Evolutionary conservation across 1,139 yeast species (phyloP).

Genomic region (Yamadazyma dushanensis): DNA sequence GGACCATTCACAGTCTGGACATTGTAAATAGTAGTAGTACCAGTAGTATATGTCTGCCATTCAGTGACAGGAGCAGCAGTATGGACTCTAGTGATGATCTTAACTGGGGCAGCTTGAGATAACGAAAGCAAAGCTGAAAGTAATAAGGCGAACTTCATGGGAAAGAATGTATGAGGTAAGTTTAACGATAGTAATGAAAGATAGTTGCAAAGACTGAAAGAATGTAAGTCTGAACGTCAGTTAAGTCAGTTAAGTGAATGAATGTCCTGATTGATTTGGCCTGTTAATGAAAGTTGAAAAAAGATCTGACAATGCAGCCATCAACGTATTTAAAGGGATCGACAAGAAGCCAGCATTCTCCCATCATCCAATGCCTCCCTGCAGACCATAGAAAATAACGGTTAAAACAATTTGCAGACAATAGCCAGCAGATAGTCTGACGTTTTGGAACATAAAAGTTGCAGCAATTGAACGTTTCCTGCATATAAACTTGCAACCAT

Average conservation of each 20-base stretch:
- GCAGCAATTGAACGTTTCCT: background rate
- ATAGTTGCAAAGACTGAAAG: background rate
- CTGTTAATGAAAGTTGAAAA: no score
- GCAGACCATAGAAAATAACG: background rate
- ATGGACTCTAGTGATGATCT: slow-evolving; percentile 25
- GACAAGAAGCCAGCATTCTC: no score
- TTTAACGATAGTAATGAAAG: background rate
- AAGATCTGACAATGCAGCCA: background rate
- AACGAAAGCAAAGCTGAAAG: slow-evolving; percentile 22
- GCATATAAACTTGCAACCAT: no score
- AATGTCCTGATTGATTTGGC: no score
- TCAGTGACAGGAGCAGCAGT: slow-evolving; percentile 34
- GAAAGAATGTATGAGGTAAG: slow-evolving; percentile 2
- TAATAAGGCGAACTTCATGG: slow-evolving; percentile 18
- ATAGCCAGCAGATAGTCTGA: slow-evolving; percentile 2
- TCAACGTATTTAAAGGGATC: no score
- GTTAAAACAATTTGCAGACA: background rate
- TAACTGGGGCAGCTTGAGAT: slow-evolving; percentile 29
- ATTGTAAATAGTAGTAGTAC: slow-evolving; percentile 38
- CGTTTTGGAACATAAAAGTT: background rate
- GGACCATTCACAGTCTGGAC: slow-evolving; percentile 43
- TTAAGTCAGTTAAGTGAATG: background rate
- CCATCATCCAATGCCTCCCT: background rate
- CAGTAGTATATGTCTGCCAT: slow-evolving; percentile 21
- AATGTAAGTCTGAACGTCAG: background rate